Percentiles rank a stretch among this genome's conserved stretches.
These are phyloP conservation scores for Corchorus olitorius DNA, from an alignment of 345 rosid genomes.

Conservation along the genomic window DNA sequence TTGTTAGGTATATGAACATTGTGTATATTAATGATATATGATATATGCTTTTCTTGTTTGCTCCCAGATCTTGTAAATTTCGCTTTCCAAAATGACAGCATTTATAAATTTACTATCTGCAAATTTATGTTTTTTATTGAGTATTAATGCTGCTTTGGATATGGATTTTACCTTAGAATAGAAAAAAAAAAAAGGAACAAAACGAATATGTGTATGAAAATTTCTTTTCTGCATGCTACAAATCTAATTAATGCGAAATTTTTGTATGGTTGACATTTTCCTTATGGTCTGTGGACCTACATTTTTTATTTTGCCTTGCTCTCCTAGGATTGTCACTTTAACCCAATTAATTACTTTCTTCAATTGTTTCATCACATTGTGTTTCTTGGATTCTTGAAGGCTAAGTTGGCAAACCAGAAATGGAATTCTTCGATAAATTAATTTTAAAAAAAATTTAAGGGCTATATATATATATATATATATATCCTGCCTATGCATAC, in stretches of 20 bases:
- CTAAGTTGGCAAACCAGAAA: neutral
- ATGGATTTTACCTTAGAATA: neutral
- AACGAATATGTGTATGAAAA: neutral
- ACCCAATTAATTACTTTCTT: neutral
- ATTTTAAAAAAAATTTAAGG: too few species aligned
- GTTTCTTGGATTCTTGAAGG: neutral
- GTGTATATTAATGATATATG: neutral
- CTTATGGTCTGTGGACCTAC: neutral
- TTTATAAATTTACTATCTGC: neutral
- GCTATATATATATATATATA: too few species aligned
- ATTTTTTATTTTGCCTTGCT: neutral
- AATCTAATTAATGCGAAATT: neutral
- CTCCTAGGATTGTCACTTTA: neutral
- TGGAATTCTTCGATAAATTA: too few species aligned
- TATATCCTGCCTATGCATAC: too few species aligned
- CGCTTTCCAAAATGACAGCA: neutral
- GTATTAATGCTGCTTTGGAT: neutral
- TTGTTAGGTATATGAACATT: slow-evolving; percentile 4
- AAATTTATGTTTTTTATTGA: neutral
- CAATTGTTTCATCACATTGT: neutral
- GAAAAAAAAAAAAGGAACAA: neutral
- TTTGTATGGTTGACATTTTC: neutral
- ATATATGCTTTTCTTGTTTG: neutral
- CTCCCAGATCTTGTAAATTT: neutral
- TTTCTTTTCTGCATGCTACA: neutral